A percentile compares a stretch with the other conserved stretches of the same genome.
Conservation (phyloP, 129 eudicot species). For the Centaurea solstitialis region DNA sequence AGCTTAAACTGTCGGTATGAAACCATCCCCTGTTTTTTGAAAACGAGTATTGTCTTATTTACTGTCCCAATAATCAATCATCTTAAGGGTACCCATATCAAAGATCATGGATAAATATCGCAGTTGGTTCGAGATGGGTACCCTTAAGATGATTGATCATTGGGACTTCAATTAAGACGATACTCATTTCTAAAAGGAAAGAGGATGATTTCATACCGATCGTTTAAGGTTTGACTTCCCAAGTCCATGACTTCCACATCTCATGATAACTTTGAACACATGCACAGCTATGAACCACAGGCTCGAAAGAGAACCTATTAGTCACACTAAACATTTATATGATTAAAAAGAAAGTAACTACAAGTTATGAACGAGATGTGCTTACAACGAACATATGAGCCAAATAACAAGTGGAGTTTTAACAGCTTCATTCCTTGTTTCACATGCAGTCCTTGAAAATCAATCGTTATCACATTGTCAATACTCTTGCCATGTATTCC, state of each 20-base stretch:
- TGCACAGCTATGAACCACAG: slow-evolving; percentile 66
- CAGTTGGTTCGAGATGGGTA: no score
- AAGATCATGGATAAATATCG: not conserved
- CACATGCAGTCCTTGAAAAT: slow-evolving; percentile 96
- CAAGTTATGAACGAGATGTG: not conserved
- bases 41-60: not conserved
- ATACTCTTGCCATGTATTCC: slow-evolving; percentile 76
- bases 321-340: not conserved
- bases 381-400: slow-evolving; percentile 96
- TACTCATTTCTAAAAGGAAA: not conserved
- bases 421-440: slow-evolving; percentile 91
- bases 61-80: not conserved
- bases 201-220: slow-evolving; percentile 56
- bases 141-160: no score
- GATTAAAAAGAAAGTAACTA: not conserved
- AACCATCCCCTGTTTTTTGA: not conserved
- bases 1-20: slow-evolving; percentile 87
- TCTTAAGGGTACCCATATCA: not conserved
- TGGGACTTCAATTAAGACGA: no score
- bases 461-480: slow-evolving; percentile 83
- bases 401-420: slow-evolving; percentile 92
- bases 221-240: slow-evolving; percentile 91
- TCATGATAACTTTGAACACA: slow-evolving; percentile 83
- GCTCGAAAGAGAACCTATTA: not conserved
- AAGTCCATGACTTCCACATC: slow-evolving; percentile 84